Conservation (phyloP, 345 rosid species). For the Brassica juncea region DNA sequence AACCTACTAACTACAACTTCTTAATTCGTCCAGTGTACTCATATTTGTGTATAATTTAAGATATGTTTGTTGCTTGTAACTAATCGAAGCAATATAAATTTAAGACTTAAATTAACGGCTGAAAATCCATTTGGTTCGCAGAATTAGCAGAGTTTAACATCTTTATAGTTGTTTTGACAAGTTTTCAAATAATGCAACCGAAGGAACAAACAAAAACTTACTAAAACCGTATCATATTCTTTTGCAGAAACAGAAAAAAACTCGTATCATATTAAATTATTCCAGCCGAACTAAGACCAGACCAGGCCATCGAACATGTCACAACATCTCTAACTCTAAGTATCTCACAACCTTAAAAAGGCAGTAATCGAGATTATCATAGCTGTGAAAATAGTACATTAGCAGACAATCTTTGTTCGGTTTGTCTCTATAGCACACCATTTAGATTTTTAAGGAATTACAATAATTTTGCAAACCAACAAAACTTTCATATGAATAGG, state of each 20-base stretch:
- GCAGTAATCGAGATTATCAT: background rate
- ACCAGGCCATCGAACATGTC: constrained; percentile 18
- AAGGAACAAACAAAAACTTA: background rate
- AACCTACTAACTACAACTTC: constrained; percentile 22
- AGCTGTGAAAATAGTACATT: constrained; percentile 15
- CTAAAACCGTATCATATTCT: background rate
- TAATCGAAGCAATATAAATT: constrained; percentile 12
- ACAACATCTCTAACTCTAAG: background rate
- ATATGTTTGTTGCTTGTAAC: constrained; percentile 10
- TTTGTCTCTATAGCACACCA: constrained; percentile 32
- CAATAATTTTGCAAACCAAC: constrained; percentile 35
- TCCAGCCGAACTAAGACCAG: background rate
- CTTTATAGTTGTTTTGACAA: background rate
- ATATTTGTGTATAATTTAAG: constrained; percentile 26
- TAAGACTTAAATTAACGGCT: background rate
- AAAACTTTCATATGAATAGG: constrained; percentile 10
- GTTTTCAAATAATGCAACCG: background rate
- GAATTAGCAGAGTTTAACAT: background rate
- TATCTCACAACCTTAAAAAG: background rate
- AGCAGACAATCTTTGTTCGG: constrained; percentile 16
- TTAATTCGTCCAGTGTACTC: background rate
- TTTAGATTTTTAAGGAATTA: constrained; percentile 2
- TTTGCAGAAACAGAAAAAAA: no score
- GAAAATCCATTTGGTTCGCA: background rate
- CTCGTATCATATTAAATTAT: background rate